Base-by-base conservation (phyloP, 495 filamentous ascomycete species). In the Trypethelium eluteriae region DNA sequence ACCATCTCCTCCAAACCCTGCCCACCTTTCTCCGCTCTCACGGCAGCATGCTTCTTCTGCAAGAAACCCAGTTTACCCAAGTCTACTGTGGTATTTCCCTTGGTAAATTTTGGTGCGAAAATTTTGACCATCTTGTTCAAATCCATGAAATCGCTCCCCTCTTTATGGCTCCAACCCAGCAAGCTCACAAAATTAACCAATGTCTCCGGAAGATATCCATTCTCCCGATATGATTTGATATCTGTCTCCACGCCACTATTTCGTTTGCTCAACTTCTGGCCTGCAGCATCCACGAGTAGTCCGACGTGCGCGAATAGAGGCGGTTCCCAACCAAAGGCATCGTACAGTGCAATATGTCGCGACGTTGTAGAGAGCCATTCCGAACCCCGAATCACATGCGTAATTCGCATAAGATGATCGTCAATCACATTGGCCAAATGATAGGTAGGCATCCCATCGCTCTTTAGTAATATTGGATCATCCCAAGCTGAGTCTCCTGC, bases 391-490 rank as follows among this genome's bases (percentile, higher is more conserved):
- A 98, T 89, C 35, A 98, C 95, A 77, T 97, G 93, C 3, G 92
- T 98, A 72, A 98, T 95, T 63, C 89, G 76, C 94, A 98, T 98
- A 62, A 83, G 77, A 73, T 95, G 90, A 75, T 98, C 94, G 75
- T 98, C 94, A 32, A 98, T 88, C 35, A 98, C 93, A 76, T 97
- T 98, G 3, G 94, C 94, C 64, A 98, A 86, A 75, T 98, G 94
- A 73, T 98, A 98, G 9, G 94, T 98, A 1, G 94, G 94, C 63
- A 88, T 86, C 0, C 92, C 92, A 72, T 98, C 94, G 7, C 86
- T 86, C 76, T 98, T 98, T 38, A 96, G 75, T 56, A 98, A 79
- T 69, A 98, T 87, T 9, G 90, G 92, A 74, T 92, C 90, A 65
- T 90, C 88, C 64, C 83, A 89, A 2, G 82, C 77, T 4, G 76